Conservation (phyloP, 257 asterid species). For the Thymus quinquecostatus region DNA sequence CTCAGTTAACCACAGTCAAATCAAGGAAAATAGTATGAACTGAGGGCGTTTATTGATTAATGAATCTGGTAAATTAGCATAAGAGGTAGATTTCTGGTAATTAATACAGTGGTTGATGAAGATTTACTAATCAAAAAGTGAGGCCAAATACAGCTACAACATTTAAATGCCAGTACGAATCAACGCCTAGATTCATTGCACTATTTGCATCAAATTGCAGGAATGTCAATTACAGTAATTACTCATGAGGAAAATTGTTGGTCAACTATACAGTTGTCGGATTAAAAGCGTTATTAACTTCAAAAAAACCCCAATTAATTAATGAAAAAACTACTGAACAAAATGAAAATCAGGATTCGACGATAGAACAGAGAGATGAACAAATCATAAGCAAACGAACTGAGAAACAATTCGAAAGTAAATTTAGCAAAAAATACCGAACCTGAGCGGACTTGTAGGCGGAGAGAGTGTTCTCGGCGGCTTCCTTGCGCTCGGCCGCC, state of each 20-base stretch:
- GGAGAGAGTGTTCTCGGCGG: constrained; percentile 86
- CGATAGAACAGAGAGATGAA: not conserved
- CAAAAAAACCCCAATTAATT: constrained; percentile 8
- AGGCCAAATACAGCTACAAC: constrained; percentile 17
- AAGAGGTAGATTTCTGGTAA: not conserved
- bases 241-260: not conserved
- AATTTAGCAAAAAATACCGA: not conserved
- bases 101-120: constrained; percentile 3
- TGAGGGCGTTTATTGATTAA: constrained; percentile 1
- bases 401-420: not conserved
- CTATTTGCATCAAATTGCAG: constrained; percentile 14
- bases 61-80: not conserved
- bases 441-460: constrained; percentile 96
- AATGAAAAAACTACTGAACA: not conserved
- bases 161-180: not conserved
- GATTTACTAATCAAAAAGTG: not conserved
- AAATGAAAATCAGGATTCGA: constrained; percentile 22
- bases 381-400: not conserved
- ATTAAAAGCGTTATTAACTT: not conserved
- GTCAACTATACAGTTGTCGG: not conserved
- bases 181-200: not conserved
- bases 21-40: not conserved
- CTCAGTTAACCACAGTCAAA: not conserved
- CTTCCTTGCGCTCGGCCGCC: constrained; percentile 75
- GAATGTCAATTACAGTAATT: not conserved